These are phyloP conservation scores for Fraxinus albicans DNA, from an alignment of 305 asterid genomes.

Conservation along the genomic window DNA sequence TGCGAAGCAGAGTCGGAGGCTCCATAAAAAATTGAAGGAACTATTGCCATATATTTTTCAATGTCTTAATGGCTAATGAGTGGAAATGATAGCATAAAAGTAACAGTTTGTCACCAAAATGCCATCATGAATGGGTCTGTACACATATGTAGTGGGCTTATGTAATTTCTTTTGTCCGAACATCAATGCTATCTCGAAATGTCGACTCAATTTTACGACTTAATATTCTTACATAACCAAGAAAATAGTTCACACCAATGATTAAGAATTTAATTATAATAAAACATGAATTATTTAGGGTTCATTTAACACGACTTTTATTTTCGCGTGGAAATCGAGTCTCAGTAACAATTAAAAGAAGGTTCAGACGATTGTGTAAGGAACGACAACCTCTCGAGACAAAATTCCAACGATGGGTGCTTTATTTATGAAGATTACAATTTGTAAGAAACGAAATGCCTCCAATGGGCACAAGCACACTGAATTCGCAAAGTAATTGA, in stretches of 20 bases:
- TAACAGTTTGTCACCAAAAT: constrained; percentile 13
- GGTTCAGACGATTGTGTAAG: no score
- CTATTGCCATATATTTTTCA: neutral
- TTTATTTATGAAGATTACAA: no score
- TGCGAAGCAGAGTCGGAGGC: neutral
- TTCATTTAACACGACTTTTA: no score
- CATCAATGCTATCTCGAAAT: neutral
- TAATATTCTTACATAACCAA: neutral
- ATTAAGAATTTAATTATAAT: neutral
- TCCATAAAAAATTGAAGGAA: neutral
- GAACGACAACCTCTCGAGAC: no score
- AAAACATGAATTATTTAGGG: no score
- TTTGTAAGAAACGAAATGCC: no score
- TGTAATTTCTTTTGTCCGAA: neutral
- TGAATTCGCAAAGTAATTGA: no score
- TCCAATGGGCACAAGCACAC: no score
- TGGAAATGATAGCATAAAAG: neutral
- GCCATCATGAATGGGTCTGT: constrained; percentile 7
- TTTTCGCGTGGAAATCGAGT: no score
- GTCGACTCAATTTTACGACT: neutral
- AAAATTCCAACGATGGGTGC: no score
- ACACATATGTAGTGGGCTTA: neutral
- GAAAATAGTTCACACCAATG: neutral
- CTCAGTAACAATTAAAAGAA: no score
- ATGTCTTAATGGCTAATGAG: constrained; percentile 3